Conservation (phyloP, 1,284 basidiomycete species). For the Sanguinoderma infundibulare region DNA sequence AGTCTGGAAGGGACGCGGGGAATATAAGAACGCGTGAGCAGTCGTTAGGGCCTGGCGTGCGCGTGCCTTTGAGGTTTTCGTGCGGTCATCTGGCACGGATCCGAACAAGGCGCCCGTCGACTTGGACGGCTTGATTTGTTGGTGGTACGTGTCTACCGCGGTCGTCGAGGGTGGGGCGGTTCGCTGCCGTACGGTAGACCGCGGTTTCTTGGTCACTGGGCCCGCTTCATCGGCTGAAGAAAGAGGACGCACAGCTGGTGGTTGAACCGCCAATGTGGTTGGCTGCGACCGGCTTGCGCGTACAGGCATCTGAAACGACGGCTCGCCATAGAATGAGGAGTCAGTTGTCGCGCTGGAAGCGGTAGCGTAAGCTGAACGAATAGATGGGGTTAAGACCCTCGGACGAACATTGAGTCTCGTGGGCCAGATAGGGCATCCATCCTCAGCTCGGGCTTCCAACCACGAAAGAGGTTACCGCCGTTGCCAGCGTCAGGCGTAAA, state of each 20-base stretch:
- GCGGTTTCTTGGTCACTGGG: conserved; percentile 74
- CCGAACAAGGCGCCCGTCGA: conserved; percentile 41
- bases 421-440: conserved; percentile 52
- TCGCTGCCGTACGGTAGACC: conserved; percentile 63
- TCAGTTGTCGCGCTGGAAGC: conserved; percentile 59
- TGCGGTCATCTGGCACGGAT: conserved; percentile 55
- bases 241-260: conserved; percentile 63
- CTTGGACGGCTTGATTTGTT: conserved; percentile 54
- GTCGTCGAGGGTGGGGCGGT: conserved; percentile 42
- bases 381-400: not conserved
- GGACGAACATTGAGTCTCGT: conserved; percentile 66
- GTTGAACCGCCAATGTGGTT: conserved; percentile 41
- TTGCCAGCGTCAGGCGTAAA: conserved; percentile 76
- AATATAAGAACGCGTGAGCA: conserved; percentile 83
- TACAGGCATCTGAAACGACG: conserved; percentile 54
- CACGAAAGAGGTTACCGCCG: conserved; percentile 55
- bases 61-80: conserved; percentile 78
- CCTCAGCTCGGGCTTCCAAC: conserved; percentile 53
- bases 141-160: conserved; percentile 30
- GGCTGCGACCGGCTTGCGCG: conserved; percentile 39
- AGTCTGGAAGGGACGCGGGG: conserved; percentile 73
- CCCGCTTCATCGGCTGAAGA: conserved; percentile 82
- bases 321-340: conserved; percentile 62
- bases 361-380: conserved; percentile 1
- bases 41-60: conserved; percentile 78